Percentiles rank a stretch among this genome's conserved stretches.
These are phyloP conservation scores for Fraxinus ornus DNA, from an alignment of 305 asterid species.

Conservation along the genomic window DNA sequence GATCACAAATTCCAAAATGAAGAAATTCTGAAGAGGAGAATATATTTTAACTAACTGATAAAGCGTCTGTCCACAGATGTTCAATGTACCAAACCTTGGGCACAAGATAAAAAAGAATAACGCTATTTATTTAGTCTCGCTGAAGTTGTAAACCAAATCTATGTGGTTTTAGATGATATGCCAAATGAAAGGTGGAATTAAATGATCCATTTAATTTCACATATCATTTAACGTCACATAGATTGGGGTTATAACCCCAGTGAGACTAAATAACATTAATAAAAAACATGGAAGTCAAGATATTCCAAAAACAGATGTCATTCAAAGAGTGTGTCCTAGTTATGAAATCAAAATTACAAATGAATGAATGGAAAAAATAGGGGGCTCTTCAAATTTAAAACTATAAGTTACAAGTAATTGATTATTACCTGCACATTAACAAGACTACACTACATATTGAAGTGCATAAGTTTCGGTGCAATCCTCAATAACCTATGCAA, in stretches of 20 bases:
- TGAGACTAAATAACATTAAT: too few relatives aligned
- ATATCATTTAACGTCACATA: background rate
- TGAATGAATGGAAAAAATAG: background rate
- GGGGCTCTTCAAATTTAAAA: background rate
- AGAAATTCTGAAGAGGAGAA: background rate
- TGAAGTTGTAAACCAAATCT: too few relatives aligned
- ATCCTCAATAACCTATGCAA: constrained; percentile 59
- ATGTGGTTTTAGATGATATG: too few relatives aligned
- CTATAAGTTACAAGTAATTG: background rate
- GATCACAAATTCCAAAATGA: background rate
- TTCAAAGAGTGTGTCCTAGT: background rate
- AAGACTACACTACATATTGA: constrained; percentile 35
- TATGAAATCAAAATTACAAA: background rate
- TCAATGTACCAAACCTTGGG: too few relatives aligned
- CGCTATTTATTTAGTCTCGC: too few relatives aligned
- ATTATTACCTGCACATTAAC: background rate
- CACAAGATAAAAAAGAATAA: too few relatives aligned
- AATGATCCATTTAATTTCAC: too few relatives aligned
- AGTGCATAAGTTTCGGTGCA: constrained; percentile 77
- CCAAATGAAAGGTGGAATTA: too few relatives aligned
- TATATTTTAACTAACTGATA: too few relatives aligned
- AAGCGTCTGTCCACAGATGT: too few relatives aligned
- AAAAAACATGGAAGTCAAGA: background rate
- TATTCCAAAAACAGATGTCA: background rate
- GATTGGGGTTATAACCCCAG: too few relatives aligned